Base-by-base conservation (phyloP, 768 basidiomycete genomes). In the Pleurotus citrinopileatus region DNA sequence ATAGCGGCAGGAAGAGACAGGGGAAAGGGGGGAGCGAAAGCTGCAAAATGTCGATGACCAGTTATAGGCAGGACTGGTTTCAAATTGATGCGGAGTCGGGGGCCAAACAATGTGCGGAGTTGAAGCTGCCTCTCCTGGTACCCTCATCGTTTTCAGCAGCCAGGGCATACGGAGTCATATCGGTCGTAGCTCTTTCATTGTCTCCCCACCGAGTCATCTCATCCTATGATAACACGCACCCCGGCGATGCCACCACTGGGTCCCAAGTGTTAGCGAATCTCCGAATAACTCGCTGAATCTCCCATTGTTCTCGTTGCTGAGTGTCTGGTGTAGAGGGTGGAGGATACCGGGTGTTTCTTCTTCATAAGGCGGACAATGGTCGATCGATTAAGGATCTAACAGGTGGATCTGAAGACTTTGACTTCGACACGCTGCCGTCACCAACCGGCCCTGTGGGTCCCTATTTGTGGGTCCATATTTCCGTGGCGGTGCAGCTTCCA, bases 391-490 rank as follows among this genome's bases (percentile, higher is more conserved):
- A 12, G 34, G 48, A 51, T 51, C 48, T 36, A 37, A 20, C 22
- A 4, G 22, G n/a, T 51, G 48, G 34, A 51, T 51, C 34, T 51
- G 48, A 34, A 38, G 37, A 22, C 32, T 28, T 29, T 28, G 29
- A 19, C 48, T 51, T 51, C 20, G 48, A 51, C 43, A 19, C 19
- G 43, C 48, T 51, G 48, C 48, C 48, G 48, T 51, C 48, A 51
- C 34, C 32, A 15, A 4, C 34, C 48, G 48, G 29, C 48, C 48
- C 48, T 51, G 48, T 51, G 32, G 48, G 48, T 51, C 47, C 50
- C 59, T 64, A 63, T 60, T 73, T 74, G 70, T 68, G 62, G 71
- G 66, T 68, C 73, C 63, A 67, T 70, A 68, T 75, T 63, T 76
- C 72, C 71, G 74, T 75, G 73, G 73, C 73, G 69, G 72, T 65